These are phyloP conservation scores for Candida ponderosae DNA, from an alignment of 805 yeast genomes.

Conservation along the genomic window DNA sequence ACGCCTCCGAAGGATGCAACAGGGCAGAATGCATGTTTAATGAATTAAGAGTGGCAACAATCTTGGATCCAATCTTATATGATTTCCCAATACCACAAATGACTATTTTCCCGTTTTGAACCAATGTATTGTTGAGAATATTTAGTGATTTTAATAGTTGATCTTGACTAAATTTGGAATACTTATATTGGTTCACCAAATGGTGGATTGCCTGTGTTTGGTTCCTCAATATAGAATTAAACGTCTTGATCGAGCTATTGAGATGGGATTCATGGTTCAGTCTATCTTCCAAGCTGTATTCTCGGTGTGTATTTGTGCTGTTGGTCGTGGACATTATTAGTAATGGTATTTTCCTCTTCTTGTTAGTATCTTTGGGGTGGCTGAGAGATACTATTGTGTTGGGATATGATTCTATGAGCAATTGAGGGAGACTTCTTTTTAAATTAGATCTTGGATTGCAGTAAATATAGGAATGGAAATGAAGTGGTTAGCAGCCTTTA, in stretches of 20 bases:
- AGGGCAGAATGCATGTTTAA: slow-evolving; percentile 59
- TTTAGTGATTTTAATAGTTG: slow-evolving; percentile 37
- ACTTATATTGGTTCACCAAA: slow-evolving; percentile 36
- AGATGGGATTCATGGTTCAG: slow-evolving; percentile 13
- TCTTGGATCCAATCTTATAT: slow-evolving; percentile 66
- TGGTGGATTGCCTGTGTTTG: slow-evolving; percentile 42
- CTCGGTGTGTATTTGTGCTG: not conserved
- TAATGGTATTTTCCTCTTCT: too few relatives aligned
- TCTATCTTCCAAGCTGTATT: too few relatives aligned
- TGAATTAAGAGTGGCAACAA: slow-evolving; percentile 78
- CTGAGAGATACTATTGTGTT: too few relatives aligned
- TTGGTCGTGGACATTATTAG: too few relatives aligned
- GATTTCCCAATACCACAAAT: slow-evolving; percentile 84
- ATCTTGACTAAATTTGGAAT: slow-evolving; percentile 35
- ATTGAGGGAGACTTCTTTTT: too few relatives aligned
- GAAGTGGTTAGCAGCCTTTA: too few relatives aligned
- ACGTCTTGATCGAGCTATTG: slow-evolving; percentile 19
- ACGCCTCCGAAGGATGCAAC: slow-evolving; percentile 80
- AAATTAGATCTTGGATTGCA: too few relatives aligned
- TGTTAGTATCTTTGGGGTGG: too few relatives aligned
- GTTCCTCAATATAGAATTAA: slow-evolving; percentile 32
- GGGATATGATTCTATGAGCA: too few relatives aligned
- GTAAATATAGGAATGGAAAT: too few relatives aligned
- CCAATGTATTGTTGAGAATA: slow-evolving; percentile 26
- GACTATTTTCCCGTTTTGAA: slow-evolving; percentile 59